A percentile compares a stretch with the other conserved stretches of the same genome.
These are phyloP conservation scores for Zymoseptoria brevis DNA, from an alignment of 2,329 filamentous ascomycete genomes.

Conservation along the genomic window DNA sequence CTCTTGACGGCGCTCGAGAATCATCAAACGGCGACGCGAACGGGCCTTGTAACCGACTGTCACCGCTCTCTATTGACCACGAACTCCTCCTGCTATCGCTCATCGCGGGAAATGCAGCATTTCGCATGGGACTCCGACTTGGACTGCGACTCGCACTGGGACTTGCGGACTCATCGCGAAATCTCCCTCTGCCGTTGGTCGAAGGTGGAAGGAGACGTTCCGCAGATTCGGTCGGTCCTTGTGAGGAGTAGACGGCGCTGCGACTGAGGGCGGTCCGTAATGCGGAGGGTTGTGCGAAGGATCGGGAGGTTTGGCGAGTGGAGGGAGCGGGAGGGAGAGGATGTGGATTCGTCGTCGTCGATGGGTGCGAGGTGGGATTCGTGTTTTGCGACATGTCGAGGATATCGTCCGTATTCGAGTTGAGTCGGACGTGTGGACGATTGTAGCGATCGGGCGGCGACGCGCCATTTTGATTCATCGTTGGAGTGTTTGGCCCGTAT, in stretches of 20 bases:
- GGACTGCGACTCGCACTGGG: neutral
- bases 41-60: slow-evolving; percentile 42
- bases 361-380: slow-evolving; percentile 1
- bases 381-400: slow-evolving; percentile 30
- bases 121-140: slow-evolving; percentile 36
- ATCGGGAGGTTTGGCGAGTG: slow-evolving; percentile 38
- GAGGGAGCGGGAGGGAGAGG: slow-evolving; percentile 30
- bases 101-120: slow-evolving; percentile 40
- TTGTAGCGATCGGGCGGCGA: slow-evolving; percentile 23
- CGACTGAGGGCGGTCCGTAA: slow-evolving; percentile 20
- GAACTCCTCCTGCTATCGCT: slow-evolving; percentile 56
- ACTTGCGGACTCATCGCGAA: slow-evolving; percentile 41
- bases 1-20: slow-evolving; percentile 49
- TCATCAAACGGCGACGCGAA: slow-evolving; percentile 53
- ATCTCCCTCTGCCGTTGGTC: slow-evolving; percentile 42
- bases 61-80: slow-evolving; percentile 53
- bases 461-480: slow-evolving; percentile 14
- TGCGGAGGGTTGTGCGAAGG: slow-evolving; percentile 30
- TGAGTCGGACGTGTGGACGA: slow-evolving; percentile 56
- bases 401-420: slow-evolving; percentile 51
- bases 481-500: neutral
- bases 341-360: slow-evolving; percentile 1
- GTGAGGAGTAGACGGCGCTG: slow-evolving; percentile 20
- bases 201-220: slow-evolving; percentile 45
- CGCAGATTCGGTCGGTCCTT: slow-evolving; percentile 35